phyloP scores from a whole-genome alignment of 306 rosid genomes.

The Elaeagnus macrophylla region DNA sequence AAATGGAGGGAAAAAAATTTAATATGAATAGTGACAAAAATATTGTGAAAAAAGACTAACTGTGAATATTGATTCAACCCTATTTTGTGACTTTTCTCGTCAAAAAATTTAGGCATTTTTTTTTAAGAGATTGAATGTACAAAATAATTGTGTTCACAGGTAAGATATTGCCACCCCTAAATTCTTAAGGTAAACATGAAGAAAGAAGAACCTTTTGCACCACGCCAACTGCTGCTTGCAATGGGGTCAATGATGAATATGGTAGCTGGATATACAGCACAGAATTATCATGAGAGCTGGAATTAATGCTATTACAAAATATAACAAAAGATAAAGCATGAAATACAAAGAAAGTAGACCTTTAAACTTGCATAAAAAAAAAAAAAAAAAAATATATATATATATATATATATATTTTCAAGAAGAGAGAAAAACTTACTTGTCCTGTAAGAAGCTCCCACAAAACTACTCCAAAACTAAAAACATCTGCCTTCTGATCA shows the following conservation, averaged over 20 bases:
- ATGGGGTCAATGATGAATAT: constrained; percentile 71
- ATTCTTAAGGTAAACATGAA: constrained; percentile 7
- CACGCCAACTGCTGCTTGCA: constrained; percentile 99
- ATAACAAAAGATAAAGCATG: constrained; percentile 1
- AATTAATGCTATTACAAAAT: constrained; percentile 4
- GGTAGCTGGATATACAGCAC: constrained; percentile 58
- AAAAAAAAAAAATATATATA: too few relatives aligned
- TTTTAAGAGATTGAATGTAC: too few relatives aligned
- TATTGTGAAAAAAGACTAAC: too few relatives aligned
- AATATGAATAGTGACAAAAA: too few relatives aligned
- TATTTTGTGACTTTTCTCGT: too few relatives aligned
- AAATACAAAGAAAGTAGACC: background rate
- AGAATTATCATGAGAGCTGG: constrained; percentile 12
- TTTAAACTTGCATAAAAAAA: background rate
- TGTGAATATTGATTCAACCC: too few relatives aligned
- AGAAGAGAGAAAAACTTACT: constrained; percentile 37
- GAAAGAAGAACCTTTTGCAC: constrained; percentile 75
- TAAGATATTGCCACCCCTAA: too few relatives aligned
- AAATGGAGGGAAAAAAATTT: too few relatives aligned
- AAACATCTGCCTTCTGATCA: constrained; percentile 91
- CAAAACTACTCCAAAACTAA: constrained; percentile 86
- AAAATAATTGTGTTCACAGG: too few relatives aligned
- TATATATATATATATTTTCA: background rate
- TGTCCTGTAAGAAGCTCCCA: constrained; percentile 99
- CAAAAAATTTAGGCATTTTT: too few relatives aligned